These are phyloP conservation scores for Alternaria postmessia DNA, from an alignment of 2,329 filamentous ascomycete genomes.

Conservation along the genomic window DNA sequence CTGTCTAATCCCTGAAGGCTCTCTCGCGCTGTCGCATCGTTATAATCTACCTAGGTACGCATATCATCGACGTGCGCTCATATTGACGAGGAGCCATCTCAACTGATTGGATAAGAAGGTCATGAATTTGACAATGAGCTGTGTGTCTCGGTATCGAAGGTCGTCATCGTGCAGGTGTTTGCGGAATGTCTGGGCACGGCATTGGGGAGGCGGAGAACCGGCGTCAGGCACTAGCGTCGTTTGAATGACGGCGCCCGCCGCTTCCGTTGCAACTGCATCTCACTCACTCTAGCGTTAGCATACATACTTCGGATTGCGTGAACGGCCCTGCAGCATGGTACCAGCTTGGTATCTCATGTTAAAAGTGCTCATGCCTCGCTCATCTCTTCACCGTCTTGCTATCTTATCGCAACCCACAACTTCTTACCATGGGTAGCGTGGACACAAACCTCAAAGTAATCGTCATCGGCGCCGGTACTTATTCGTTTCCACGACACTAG, in stretches of 20 bases:
- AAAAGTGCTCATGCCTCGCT: not conserved
- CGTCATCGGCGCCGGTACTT: slow-evolving; percentile 37
- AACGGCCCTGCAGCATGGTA: not conserved
- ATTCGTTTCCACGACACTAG: not conserved
- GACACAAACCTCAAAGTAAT: slow-evolving; percentile 29
- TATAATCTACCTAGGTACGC: not conserved
- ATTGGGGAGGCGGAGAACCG: slow-evolving; percentile 32
- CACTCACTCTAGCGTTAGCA: not conserved
- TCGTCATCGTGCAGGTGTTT: not conserved
- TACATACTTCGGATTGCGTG: not conserved
- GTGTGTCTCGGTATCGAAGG: not conserved
- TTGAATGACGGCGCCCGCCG: slow-evolving; percentile 6
- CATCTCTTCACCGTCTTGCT: not conserved
- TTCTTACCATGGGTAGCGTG: slow-evolving; percentile 6
- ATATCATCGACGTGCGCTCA: no score
- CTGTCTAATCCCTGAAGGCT: no score
- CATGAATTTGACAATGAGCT: not conserved
- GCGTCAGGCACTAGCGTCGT: slow-evolving; percentile 5
- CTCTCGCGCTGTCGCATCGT: not conserved
- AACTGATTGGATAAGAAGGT: no score
- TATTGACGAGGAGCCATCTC: no score
- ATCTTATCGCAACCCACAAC: not conserved
- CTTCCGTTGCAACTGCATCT: slow-evolving; percentile 16
- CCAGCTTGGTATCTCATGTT: not conserved
- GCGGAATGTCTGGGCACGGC: not conserved